Percentiles rank a stretch among this genome's conserved stretches.
These are phyloP conservation scores for Camptophora hylomeconis DNA, from an alignment of 2,329 filamentous ascomycete genomes.

Conservation along the genomic window DNA sequence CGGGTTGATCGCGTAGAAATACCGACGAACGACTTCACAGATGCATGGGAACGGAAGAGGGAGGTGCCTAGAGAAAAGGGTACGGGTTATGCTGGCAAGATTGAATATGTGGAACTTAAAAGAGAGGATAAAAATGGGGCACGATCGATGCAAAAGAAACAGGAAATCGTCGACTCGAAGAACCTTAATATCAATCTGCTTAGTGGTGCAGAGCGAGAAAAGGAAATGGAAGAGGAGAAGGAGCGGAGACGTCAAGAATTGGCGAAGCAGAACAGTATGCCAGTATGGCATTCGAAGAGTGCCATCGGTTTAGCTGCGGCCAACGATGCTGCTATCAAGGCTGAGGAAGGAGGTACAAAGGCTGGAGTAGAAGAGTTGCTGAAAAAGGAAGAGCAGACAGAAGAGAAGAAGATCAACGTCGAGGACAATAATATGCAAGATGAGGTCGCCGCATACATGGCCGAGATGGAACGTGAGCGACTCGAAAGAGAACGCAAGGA, in stretches of 20 bases:
- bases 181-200: conserved; percentile 38
- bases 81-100: conserved; percentile 24
- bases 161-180: conserved; percentile 29
- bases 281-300: conserved; percentile 36
- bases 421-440: conserved; percentile 6
- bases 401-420: conserved; percentile 13
- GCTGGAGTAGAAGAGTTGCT: not conserved
- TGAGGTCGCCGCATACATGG: conserved; percentile 9
- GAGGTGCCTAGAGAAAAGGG: conserved; percentile 31
- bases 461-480: conserved; percentile 13
- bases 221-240: conserved; percentile 35
- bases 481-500: conserved; percentile 8
- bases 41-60: conserved; percentile 35
- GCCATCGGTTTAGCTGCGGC: conserved; percentile 9
- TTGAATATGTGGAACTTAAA: conserved; percentile 28
- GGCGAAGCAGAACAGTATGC: conserved; percentile 39
- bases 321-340: conserved; percentile 5
- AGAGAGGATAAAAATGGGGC: conserved; percentile 21
- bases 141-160: conserved; percentile 27
- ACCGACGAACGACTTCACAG: conserved; percentile 35
- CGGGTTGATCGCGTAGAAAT: conserved; percentile 32
- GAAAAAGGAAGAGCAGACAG: conserved; percentile 13
- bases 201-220: conserved; percentile 27
- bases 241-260: conserved; percentile 33
- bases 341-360: conserved; percentile 3